phyloP scores from a whole-genome alignment of 2,329 filamentous ascomycete genomes.

The Claviceps maximensis region DNA sequence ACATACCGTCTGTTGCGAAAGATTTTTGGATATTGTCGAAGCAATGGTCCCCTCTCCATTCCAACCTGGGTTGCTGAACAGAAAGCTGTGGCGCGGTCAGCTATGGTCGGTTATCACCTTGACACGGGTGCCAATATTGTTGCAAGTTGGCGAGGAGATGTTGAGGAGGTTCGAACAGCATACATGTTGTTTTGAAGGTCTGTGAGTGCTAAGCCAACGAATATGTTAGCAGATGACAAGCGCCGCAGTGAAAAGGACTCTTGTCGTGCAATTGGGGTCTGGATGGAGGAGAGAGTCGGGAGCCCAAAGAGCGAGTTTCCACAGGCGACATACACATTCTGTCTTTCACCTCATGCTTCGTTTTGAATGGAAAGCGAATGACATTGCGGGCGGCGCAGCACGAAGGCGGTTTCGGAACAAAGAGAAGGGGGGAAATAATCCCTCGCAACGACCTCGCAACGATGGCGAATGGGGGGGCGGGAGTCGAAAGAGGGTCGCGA shows the following conservation, averaged over 20 bases:
- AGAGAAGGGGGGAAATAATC: slow-evolving; percentile 1
- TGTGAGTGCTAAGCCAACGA: slow-evolving; percentile 27
- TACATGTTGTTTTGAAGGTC: slow-evolving; percentile 39
- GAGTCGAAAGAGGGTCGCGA: not conserved
- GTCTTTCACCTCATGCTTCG: slow-evolving; percentile 27
- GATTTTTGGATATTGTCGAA: slow-evolving; percentile 41
- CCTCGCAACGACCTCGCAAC: not conserved
- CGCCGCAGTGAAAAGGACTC: not conserved
- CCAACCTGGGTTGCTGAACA: slow-evolving; percentile 48
- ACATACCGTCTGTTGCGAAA: slow-evolving; percentile 43
- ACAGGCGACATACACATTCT: slow-evolving; percentile 27
- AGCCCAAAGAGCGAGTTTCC: not conserved
- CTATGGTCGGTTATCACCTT: not conserved
- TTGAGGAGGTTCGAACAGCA: slow-evolving; percentile 11
- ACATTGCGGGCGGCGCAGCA: slow-evolving; percentile 19
- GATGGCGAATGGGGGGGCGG: not conserved
- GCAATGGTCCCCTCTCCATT: slow-evolving; percentile 34
- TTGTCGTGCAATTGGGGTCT: not conserved
- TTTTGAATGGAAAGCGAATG: slow-evolving; percentile 19
- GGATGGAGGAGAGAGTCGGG: not conserved
- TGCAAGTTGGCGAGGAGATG: not conserved
- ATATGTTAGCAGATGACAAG: slow-evolving; percentile 4
- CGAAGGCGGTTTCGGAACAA: slow-evolving; percentile 9
- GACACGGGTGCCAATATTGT: not conserved
- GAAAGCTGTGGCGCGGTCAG: slow-evolving; percentile 28